Percentiles rank a stretch among this genome's conserved stretches.
These are phyloP conservation scores for Monosporozyma siamensis DNA, from an alignment of 805 yeast species.

Conservation along the genomic window DNA sequence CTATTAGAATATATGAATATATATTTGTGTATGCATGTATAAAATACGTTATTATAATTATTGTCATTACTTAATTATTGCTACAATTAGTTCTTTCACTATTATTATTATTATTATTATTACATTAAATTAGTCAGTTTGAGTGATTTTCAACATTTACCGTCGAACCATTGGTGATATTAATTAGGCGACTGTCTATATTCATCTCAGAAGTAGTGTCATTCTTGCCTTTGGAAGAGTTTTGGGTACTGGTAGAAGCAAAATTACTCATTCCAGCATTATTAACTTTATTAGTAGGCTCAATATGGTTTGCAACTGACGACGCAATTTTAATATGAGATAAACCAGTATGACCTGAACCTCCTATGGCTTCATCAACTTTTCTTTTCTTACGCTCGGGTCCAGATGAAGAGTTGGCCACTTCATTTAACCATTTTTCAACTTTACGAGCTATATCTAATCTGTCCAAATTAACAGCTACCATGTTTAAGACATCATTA, in stretches of 20 bases:
- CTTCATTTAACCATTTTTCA: conserved; percentile 21
- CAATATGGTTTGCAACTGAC: not conserved
- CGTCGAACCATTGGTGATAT: too few relatives aligned
- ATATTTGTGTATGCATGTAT: not conserved
- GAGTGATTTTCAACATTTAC: too few relatives aligned
- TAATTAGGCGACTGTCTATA: too few relatives aligned
- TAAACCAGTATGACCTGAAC: not conserved
- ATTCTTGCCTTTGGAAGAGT: too few relatives aligned
- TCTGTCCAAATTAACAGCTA: conserved; percentile 20
- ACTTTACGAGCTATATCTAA: conserved; percentile 24
- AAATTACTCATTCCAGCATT: too few relatives aligned
- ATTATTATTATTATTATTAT: not conserved
- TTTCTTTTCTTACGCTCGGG: conserved; percentile 7
- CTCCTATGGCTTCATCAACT: conserved; percentile 1
- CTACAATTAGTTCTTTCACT: not conserved
- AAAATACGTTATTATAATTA: not conserved
- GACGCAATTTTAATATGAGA: not conserved
- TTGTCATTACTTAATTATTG: not conserved
- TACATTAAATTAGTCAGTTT: too few relatives aligned
- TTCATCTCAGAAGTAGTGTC: too few relatives aligned
- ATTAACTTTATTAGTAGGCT: too few relatives aligned
- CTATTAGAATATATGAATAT: not conserved
- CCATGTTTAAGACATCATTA: conserved; percentile 24
- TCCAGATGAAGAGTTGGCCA: conserved; percentile 1
- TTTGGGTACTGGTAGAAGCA: too few relatives aligned